Evolutionary conservation across 2,329 filamentous ascomycete species (phyloP), one percentile per base, ranked within the genome.

Genomic region (Sporothrix humicola): DNA sequence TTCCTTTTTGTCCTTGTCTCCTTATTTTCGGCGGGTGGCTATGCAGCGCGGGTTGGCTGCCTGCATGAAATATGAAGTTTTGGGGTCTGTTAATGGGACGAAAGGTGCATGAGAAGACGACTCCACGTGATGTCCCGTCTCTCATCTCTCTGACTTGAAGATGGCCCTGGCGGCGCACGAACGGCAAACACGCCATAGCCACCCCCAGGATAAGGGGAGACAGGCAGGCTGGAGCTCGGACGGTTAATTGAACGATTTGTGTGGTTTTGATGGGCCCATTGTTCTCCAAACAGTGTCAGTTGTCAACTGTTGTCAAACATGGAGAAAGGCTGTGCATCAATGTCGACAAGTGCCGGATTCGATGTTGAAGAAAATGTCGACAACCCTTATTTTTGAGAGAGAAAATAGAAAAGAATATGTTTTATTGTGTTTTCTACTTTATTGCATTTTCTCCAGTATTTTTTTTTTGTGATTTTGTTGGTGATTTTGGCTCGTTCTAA

Each of bases 181-280:
- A 65, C 37, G 17, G 17, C n/a, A 70, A 70, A 56, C 63, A 66
- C 63, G 52, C 31, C 68, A 70, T 23, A 70, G 68, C 68, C 69
- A 59, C 52, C 52, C 66, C 69, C 52, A 13, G 42, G 23, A 26
- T 26, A 59, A 15, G 20, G 20, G 17, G 44, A 31, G 12, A 37
- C 23, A 59, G 52, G 23, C n/a, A 23, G 63, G 44, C 20, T 50
- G 23, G 37, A 63, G 59, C 58, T 61, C 31, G 31, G 54, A 23
- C 23, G 13, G n/a, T n/a, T n/a, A n/a, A n/a, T 54, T n/a, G 50
- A 20, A 48, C 44, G 44, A 9, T 48, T 20, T n/a, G n/a, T n/a
- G n/a, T n/a, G n/a, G n/a, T n/a, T n/a, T n/a, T 26, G 23, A 44
- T 63, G 59, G 59, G 59, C 37, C 59, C 59, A 46, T n/a, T 65